phyloP scores from a whole-genome alignment of 176 grass and related monocot genomes.

The Urochloa ruziziensis region DNA sequence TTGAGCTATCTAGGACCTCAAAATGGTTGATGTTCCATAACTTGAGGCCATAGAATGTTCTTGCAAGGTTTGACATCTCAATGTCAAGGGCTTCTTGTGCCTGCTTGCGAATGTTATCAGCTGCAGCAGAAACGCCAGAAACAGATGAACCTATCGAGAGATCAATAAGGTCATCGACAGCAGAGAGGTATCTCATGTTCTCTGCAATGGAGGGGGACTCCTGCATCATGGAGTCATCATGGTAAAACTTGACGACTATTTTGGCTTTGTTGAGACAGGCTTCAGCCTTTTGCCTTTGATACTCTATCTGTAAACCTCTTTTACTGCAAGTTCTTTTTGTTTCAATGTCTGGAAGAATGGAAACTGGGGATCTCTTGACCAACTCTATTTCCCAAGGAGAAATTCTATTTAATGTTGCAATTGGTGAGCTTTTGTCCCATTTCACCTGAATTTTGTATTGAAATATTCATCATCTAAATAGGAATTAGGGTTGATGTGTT shows the following conservation, averaged over 20 bases:
- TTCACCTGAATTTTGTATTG: background rate
- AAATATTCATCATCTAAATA: background rate
- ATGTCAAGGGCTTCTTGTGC: slow-evolving; percentile 1
- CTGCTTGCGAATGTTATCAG: background rate
- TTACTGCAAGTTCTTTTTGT: background rate
- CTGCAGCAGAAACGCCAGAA: background rate
- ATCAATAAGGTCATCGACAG: slow-evolving; percentile 9
- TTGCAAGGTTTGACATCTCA: slow-evolving; percentile 22
- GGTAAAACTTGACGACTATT: background rate
- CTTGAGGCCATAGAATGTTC: slow-evolving; percentile 21
- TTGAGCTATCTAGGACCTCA: slow-evolving; percentile 2
- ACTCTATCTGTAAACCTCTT: background rate
- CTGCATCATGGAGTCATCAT: background rate
- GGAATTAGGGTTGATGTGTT: background rate
- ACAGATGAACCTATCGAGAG: background rate
- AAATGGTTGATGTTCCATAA: slow-evolving; percentile 20
- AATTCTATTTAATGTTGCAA: background rate
- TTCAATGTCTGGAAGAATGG: background rate
- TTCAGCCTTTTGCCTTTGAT: background rate
- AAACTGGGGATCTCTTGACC: background rate
- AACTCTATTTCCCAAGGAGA: background rate
- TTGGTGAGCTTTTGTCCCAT: background rate
- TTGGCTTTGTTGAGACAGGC: background rate
- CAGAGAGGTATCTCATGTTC: background rate
- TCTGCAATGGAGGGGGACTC: background rate